These are phyloP conservation scores for Mycena chlorophos DNA, from an alignment of 768 basidiomycete species.

Conservation along the genomic window DNA sequence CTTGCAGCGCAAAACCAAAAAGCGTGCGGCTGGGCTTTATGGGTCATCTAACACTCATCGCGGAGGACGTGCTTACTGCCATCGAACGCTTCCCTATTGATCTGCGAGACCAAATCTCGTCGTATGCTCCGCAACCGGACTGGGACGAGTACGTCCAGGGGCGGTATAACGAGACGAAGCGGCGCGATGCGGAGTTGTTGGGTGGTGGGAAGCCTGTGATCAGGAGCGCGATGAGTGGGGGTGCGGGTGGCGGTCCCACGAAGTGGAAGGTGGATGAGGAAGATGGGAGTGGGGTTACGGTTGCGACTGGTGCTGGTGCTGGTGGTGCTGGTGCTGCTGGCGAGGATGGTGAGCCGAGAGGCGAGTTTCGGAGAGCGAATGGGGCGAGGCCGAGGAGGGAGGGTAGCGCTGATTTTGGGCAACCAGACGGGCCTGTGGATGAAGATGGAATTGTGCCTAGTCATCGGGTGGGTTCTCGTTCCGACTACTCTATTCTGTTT, in stretches of 20 bases:
- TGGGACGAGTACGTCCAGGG: constrained; percentile 93
- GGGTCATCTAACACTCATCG: constrained; percentile 94
- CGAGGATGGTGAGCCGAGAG: constrained; percentile 35
- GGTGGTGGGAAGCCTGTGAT: constrained; percentile 84
- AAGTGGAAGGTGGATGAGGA: constrained; percentile 77
- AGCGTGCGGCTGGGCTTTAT: constrained; percentile 88
- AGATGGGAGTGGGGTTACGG: constrained; percentile 33
- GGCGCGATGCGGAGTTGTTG: constrained; percentile 72
- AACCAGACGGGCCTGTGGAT: constrained; percentile 31
- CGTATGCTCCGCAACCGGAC: constrained; percentile 68
- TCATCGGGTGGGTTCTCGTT: constrained; percentile 44
- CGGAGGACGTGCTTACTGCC: constrained; percentile 90
- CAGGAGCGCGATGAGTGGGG: constrained; percentile 25
- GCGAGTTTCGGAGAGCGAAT: constrained; percentile 59
- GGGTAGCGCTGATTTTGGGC: constrained; percentile 67
- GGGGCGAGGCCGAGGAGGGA: constrained; percentile 45
- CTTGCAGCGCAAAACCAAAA: constrained; percentile 63
- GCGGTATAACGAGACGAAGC: constrained; percentile 83
- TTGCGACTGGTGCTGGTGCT: constrained; percentile 5
- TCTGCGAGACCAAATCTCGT: constrained; percentile 61
- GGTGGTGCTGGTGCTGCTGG: background rate
- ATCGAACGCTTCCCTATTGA: constrained; percentile 86
- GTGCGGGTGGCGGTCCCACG: constrained; percentile 28
- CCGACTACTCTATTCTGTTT: constrained; percentile 32
- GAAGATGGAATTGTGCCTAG: constrained; percentile 46